phyloP scores from a whole-genome alignment of 495 filamentous ascomycete genomes.

The Podospora pseudoanserina region DNA sequence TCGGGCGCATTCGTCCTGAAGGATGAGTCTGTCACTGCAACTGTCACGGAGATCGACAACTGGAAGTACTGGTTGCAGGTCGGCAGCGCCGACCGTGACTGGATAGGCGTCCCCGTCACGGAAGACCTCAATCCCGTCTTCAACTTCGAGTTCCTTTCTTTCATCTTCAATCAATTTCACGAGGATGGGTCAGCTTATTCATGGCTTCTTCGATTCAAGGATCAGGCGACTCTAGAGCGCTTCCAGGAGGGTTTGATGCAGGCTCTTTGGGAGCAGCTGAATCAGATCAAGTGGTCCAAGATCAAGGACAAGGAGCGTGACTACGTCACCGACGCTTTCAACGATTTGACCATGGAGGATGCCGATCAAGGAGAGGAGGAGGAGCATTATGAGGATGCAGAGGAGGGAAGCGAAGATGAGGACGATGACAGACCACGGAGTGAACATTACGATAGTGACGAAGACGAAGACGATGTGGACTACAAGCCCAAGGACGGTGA shows the following conservation, averaged over 20 bases:
- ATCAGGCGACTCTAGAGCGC: slow-evolving; percentile 69
- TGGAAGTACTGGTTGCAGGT: slow-evolving; percentile 98
- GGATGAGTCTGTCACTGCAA: slow-evolving; percentile 67
- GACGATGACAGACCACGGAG: slow-evolving; percentile 56
- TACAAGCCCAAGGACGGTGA: slow-evolving; percentile 71
- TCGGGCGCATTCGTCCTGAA: slow-evolving; percentile 80
- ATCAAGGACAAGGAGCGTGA: slow-evolving; percentile 87
- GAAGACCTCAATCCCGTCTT: slow-evolving; percentile 97
- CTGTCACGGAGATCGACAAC: slow-evolving; percentile 78
- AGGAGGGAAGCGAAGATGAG: slow-evolving; percentile 56
- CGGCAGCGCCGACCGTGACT: slow-evolving; percentile 68
- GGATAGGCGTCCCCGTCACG: slow-evolving; percentile 81
- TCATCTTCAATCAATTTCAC: slow-evolving; percentile 96
- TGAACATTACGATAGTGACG: slow-evolving; percentile 82
- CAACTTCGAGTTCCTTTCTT: slow-evolving; percentile 96
- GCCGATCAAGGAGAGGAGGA: slow-evolving; percentile 55
- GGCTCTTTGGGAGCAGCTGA: slow-evolving; percentile 94
- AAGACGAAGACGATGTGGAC: slow-evolving; percentile 82
- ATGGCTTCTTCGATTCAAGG: slow-evolving; percentile 90
- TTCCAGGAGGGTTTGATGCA: slow-evolving; percentile 96
- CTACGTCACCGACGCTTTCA: slow-evolving; percentile 93
- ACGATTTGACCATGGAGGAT: slow-evolving; percentile 92
- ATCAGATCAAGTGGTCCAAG: slow-evolving; percentile 91
- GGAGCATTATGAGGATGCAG: slow-evolving; percentile 59
- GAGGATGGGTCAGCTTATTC: slow-evolving; percentile 88